These are phyloP conservation scores for Amylocarpus encephaloides DNA, from an alignment of 2,329 filamentous ascomycete genomes.

Conservation along the genomic window DNA sequence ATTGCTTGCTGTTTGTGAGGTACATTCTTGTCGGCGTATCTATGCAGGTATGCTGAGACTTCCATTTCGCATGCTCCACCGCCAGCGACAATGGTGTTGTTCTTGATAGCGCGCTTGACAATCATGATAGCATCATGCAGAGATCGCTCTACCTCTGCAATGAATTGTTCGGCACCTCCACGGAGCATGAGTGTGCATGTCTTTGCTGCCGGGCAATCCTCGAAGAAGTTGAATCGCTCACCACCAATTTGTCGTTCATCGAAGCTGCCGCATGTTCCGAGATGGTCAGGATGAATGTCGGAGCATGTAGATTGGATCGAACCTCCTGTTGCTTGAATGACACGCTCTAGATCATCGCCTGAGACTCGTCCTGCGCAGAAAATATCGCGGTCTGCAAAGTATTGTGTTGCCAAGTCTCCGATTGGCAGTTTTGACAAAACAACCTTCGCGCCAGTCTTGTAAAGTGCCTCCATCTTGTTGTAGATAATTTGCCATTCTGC, in stretches of 20 bases:
- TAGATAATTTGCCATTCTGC: constrained; percentile 99
- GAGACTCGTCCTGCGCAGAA: constrained; percentile 96
- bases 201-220: constrained; percentile 90
- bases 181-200: constrained; percentile 94
- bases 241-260: constrained; percentile 96
- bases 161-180: constrained; percentile 97
- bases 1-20: constrained; percentile 94
- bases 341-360: constrained; percentile 88
- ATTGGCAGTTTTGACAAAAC: constrained; percentile 96
- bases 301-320: constrained; percentile 94
- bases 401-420: constrained; percentile 94
- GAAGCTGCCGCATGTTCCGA: constrained; percentile 84
- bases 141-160: constrained; percentile 95
- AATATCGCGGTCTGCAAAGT: constrained; percentile 94
- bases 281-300: constrained; percentile 81
- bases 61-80: constrained; percentile 97
- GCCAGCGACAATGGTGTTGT: constrained; percentile 89
- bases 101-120: constrained; percentile 95
- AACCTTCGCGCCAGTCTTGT: constrained; percentile 93
- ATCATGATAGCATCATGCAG: constrained; percentile 99
- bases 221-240: constrained; percentile 98
- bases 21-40: constrained; percentile 86
- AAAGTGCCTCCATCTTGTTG: constrained; percentile 94
- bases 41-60: constrained; percentile 85
- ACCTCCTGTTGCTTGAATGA: constrained; percentile 89